Base-by-base conservation (phyloP, 1,284 basidiomycete species). In the Chalciporus sp. region DNA sequence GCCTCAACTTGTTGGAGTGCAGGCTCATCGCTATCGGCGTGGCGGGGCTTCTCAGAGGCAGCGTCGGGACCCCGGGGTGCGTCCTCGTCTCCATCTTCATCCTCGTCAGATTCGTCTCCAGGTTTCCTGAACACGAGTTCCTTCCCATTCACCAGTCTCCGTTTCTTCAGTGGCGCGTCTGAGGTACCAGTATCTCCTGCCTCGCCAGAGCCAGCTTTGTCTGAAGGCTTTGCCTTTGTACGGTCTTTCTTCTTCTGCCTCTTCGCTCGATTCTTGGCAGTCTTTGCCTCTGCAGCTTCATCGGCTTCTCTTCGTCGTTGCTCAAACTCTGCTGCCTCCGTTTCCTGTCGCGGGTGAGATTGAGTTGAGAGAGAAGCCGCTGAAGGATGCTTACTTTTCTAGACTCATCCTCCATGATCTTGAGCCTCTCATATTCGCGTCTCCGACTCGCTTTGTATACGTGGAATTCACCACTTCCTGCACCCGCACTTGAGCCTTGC, bases 391-490 rank as follows among this genome's bases (percentile, higher is more conserved):
- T 39, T 61, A 95, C 96, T 74, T 90, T 89, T 65, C 82, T 79
- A 9, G 85, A 73, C 60, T 85, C 77, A 58, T 97, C 94, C 60
- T 97, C 93, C 81, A 99, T 87, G 9, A 96, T 64, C 74, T 92
- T 94, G 51, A 99, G 71, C 47, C 97, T 78, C 72, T 99, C 97
- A 65, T 96, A 98, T 75, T 99, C 97, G 66, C 95, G 81, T 66
- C 96, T 80, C 58, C 97, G 77, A 59, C 88, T 86, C 42, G 97
- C 95, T 72, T 99, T 99, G 79, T 99, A 99, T 4, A 99, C 97
- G 69, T 99, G 97, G 65, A 97, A 97, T 72, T 97, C 95, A 47
- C 94, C 94, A 59, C 90, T 94, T 45, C 95, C 95, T 16, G 95
- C 93, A 51, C 91, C 95, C 2, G 94, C 92, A 72, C 90, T 92